Evolutionary conservation across 2,329 filamentous ascomycete genomes (phyloP), one percentile per base, ranked within the genome.

Genomic region (Penicillium decumbens): DNA sequence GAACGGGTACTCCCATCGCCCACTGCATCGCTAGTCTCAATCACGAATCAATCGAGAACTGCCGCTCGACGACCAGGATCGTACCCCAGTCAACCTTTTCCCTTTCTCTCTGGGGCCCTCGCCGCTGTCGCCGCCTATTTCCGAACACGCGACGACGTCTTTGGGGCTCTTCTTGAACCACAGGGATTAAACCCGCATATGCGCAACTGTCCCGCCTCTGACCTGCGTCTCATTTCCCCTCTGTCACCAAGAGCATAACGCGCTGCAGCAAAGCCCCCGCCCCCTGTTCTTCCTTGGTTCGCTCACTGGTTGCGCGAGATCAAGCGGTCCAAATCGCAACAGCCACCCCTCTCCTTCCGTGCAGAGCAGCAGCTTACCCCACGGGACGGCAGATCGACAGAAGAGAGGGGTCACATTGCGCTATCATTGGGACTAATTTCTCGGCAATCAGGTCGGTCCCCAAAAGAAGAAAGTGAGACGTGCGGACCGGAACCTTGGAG

Each of bases 281-380:
- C 57, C 43, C 52, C 33, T 7, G 8, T 20, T 23, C 45, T 45
- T 51, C 43, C 50, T 47, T 51, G 44, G 46, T 53, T 55, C 54
- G 47, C 44, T 38, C 49, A 53, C 42, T 57, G 41, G 51, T 51
- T 53, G 43, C 51, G 43, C 58, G 43, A 37, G 33, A 56, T 60
- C 65, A 66, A 65, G 65, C 63, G 61, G 63, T 49, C 53, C 51
- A 53, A 54, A 59, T 63, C 53, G 53, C 61, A 64, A 59, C 55
- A 45, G 52, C 48, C 58, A 47, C 54, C 51, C 54, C 54, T 55
- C 43, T 49, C 63, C 32, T 35, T 35, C 15, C 33, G 33, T 37
- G 62, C 59, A 62, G 60, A 53, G 49, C 55, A 55, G 50, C 62
- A 67, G 64, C 62, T 66, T 68, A 60, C 65, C 63, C 65, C 62